Base-by-base conservation (phyloP, 108 stramenopile species). In the Nitzschia sp. region DNA sequence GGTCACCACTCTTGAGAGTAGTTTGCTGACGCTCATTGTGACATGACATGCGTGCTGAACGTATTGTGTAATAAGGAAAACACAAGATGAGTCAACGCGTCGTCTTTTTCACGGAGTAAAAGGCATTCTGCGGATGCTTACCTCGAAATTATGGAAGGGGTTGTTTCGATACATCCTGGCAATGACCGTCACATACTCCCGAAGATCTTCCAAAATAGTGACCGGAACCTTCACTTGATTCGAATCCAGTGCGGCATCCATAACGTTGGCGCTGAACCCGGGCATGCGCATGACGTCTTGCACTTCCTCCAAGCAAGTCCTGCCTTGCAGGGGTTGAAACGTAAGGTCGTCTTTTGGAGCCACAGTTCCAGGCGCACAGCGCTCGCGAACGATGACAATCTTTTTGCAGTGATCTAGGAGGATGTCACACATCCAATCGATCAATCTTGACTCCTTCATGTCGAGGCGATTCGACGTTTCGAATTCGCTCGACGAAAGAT, bases 111-210 rank as follows among this genome's bases (percentile, higher is more conserved):
- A n/a, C n/a, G n/a, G n/a, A n/a, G n/a, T n/a, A n/a, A n/a, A n/a
- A n/a, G n/a, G n/a, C n/a, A n/a, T 42, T 42, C 38, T 9, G 38
- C 38, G 13, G 38, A n/a, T n/a, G n/a, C n/a, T 32, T 53, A 53
- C 64, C 49, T 53, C 86, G 19, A 84, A 71, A 56, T 81, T 80
- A 68, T 82, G 81, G 66, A 80, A 85, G 19, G 55, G 45, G 17
- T 82, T 79, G 15, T 33, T 30, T 17, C 55, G 66, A 54, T 83
- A 87, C 28, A 71, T 23, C 1, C 51, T 38, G 13, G 71, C 65
- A 17, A 83, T 76, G 11, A 38, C 21, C 18, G 32, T 34, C 3
- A 87, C 70, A 34, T 67, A 81, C 2, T 59, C 58, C 13, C 34
- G 25, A n/a, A 59, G 30, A 30, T n/a, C 0, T 32, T 32, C 11